A percentile compares a stretch with the other conserved stretches of the same genome.
phyloP scores from a whole-genome alignment of 2,329 filamentous ascomycete species.

The Didymellaceae sp. region DNA sequence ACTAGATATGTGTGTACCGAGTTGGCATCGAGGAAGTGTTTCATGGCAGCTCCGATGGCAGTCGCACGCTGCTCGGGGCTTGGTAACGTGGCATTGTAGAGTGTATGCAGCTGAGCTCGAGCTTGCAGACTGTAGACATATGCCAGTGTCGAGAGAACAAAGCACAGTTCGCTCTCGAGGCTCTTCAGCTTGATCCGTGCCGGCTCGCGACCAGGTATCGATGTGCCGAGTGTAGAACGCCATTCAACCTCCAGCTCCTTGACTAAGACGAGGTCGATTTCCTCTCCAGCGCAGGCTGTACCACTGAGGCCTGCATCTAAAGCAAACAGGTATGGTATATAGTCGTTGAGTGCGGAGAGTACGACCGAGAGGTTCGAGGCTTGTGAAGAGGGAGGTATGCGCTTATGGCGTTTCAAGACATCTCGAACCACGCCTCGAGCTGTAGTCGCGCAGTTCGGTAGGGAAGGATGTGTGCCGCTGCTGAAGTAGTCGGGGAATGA shows the following conservation, averaged over 20 bases:
- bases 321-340: conserved; percentile 83
- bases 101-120: conserved; percentile 71
- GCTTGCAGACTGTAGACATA: conserved; percentile 76
- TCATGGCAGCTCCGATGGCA: conserved; percentile 76
- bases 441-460: conserved; percentile 82
- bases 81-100: conserved; percentile 67
- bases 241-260: conserved; percentile 76
- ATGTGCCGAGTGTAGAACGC: conserved; percentile 77
- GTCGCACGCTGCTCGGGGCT: conserved; percentile 70
- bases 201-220: conserved; percentile 63
- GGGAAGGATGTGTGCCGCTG: conserved; percentile 85
- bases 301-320: conserved; percentile 75
- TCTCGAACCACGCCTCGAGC: conserved; percentile 83
- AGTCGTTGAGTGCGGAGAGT: conserved; percentile 72
- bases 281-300: conserved; percentile 62
- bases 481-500: conserved; percentile 79
- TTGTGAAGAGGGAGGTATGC: conserved; percentile 75
- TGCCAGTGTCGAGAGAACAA: conserved; percentile 77
- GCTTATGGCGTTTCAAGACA: conserved; percentile 86
- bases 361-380: conserved; percentile 73
- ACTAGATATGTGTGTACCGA: conserved; percentile 78
- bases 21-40: conserved; percentile 77
- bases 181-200: conserved; percentile 73
- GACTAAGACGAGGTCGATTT: conserved; percentile 71
- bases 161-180: conserved; percentile 83